A percentile compares a stretch with the other conserved stretches of the same genome.
Evolutionary conservation across 2,329 filamentous ascomycete genomes (phyloP).

Genomic region (Chlorencoelia australis): DNA sequence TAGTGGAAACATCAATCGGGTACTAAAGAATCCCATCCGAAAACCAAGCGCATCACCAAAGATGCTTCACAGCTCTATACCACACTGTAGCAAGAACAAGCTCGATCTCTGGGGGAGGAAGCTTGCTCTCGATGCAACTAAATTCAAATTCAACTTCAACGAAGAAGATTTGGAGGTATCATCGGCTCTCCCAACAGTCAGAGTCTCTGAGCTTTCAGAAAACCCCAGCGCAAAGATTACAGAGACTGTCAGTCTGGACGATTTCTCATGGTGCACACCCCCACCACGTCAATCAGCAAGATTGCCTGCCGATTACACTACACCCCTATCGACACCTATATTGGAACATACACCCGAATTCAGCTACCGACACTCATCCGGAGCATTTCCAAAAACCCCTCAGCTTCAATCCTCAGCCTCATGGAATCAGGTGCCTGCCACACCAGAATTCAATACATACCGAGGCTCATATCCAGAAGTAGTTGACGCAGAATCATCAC

Average conservation of each 20-base stretch:
- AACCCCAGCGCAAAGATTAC: conserved; percentile 7
- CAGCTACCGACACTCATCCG: conserved; percentile 13
- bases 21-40: conserved; percentile 30
- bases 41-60: conserved; percentile 24
- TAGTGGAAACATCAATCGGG: conserved; percentile 20
- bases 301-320: conserved; percentile 11
- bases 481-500: conserved; percentile 11
- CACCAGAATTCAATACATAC: conserved; percentile 11
- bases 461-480: conserved; percentile 6
- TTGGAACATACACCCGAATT: conserved; percentile 16
- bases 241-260: conserved; percentile 27
- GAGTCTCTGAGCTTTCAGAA: conserved; percentile 21
- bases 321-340: conserved; percentile 20
- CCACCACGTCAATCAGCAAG: conserved; percentile 21
- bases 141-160: conserved; percentile 38
- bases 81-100: conserved; percentile 34
- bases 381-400: conserved; percentile 19
- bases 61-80: conserved; percentile 23
- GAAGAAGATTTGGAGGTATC: conserved; percentile 32
- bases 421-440: conserved; percentile 17
- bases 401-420: conserved; percentile 15
- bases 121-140: conserved; percentile 31
- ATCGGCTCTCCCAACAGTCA: conserved; percentile 36
- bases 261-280: conserved; percentile 20
- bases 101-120: conserved; percentile 41